Conservation (phyloP, 148 eudicot species). For the Gaultheria prostrata region DNA sequence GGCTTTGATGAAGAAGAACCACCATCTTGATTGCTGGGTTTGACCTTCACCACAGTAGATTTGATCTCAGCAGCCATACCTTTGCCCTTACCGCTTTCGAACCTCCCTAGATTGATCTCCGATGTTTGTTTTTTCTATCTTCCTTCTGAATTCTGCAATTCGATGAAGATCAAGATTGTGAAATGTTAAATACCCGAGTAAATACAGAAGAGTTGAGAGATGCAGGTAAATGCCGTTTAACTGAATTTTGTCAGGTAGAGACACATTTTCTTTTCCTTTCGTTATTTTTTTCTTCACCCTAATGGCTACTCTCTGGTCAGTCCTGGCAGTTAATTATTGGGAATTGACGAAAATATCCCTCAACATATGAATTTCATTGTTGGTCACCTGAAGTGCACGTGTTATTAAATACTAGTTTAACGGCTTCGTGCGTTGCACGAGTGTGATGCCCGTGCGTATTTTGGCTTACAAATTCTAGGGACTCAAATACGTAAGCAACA, state of each 20-base stretch:
- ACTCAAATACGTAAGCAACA: too few relatives aligned
- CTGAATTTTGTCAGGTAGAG: background rate
- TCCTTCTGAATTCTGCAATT: background rate
- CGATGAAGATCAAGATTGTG: background rate
- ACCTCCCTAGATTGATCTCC: background rate
- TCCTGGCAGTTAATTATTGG: too few relatives aligned
- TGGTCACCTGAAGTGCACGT: too few relatives aligned
- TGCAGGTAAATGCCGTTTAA: slow-evolving; percentile 7
- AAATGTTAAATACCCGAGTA: background rate
- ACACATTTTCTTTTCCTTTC: background rate
- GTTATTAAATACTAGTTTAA: too few relatives aligned
- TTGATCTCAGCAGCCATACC: slow-evolving; percentile 38
- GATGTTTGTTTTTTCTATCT: background rate
- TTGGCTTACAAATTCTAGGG: too few relatives aligned
- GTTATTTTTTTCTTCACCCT: too few relatives aligned
- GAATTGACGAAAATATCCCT: too few relatives aligned
- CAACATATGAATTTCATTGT: too few relatives aligned
- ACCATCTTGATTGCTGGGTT: slow-evolving; percentile 26
- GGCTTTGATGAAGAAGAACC: slow-evolving; percentile 23
- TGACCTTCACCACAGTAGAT: slow-evolving; percentile 29
- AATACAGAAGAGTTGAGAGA: background rate
- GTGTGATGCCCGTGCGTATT: too few relatives aligned
- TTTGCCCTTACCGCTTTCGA: background rate
- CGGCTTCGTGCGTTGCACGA: too few relatives aligned
- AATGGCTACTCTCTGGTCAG: too few relatives aligned